Percentiles rank a stretch among this genome's conserved stretches.
phyloP scores from a whole-genome alignment of 306 rosid genomes.

The Lathyrus tuberosus region DNA sequence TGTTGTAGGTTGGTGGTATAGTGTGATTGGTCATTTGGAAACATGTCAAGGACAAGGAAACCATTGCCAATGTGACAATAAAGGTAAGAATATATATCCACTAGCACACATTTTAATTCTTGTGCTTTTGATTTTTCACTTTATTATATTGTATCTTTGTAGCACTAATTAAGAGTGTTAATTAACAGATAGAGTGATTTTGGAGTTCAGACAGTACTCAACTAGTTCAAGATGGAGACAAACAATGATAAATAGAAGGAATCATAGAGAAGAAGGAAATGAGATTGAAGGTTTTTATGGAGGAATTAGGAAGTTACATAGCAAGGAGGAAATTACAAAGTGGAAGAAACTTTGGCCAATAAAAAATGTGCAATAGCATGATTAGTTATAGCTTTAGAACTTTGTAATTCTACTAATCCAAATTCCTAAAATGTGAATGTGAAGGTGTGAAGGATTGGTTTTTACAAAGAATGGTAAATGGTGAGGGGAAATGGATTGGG shows the following conservation, averaged over 20 bases:
- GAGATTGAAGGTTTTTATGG: conserved; percentile 86
- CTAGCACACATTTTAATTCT: conserved; percentile 33
- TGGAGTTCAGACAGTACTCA: conserved; percentile 87
- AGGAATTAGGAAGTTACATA: conserved; percentile 75
- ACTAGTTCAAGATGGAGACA: conserved; percentile 81
- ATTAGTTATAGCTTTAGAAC: conserved; percentile 9
- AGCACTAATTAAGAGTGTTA: conserved; percentile 12
- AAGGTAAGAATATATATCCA: conserved; percentile 54
- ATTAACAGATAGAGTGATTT: conserved; percentile 61
- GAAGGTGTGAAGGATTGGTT: background rate
- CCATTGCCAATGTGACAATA: conserved; percentile 65
- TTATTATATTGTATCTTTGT: background rate
- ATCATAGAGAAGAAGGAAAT: conserved; percentile 81
- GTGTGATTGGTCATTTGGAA: conserved; percentile 77
- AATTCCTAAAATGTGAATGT: conserved; percentile 33
- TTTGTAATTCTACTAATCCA: conserved; percentile 33
- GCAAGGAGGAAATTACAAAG: conserved; percentile 63
- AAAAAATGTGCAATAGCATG: conserved; percentile 48
- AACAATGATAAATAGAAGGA: conserved; percentile 61
- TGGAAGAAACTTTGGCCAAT: conserved; percentile 82
- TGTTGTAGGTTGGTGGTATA: conserved; percentile 93
- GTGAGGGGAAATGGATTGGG: background rate
- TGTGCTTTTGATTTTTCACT: conserved; percentile 4
- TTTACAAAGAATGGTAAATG: conserved; percentile 30
- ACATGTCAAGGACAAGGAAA: conserved; percentile 54